Base-by-base conservation (phyloP, 768 basidiomycete species). In the Mycena metata region DNA sequence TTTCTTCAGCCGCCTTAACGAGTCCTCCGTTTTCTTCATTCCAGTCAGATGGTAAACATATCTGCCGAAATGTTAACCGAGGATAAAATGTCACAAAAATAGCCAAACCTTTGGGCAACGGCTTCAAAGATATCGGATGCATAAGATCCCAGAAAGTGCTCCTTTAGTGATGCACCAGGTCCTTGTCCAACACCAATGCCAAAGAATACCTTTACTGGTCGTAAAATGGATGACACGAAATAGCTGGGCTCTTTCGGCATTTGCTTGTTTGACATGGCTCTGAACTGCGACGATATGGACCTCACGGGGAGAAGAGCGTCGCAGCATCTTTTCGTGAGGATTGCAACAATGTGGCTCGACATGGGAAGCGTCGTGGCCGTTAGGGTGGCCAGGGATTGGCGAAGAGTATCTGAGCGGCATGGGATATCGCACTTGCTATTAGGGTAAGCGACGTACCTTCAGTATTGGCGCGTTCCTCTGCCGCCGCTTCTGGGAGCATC, bases 21-120 rank as follows among this genome's bases (percentile, higher is more conserved):
- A 92, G 75, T 96, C 96, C 70, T 98, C 96, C 10, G 95, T 95
- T 83, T 97, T 97, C 78, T 90, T 93, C 87, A 96, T 95, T 0
- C 89, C 88, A 12, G 89, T 84, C 24, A 99, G 83, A 75, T 94
- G 92, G 63, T 86, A 85, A 15, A 91, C 89, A 77, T 97, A 98
- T 74, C 95, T 95, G 64, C 33, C 15, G 15, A 52, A 30, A 66
- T 36, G 33, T 64, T 23, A 56, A 65, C 36, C 54, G 23, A 47
- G 5, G 30, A 30, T 30, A 41, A 30, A 56, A 42, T 43, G 66
- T 33, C 50, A 21, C 8, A 54, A 64, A 42, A 47, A 49, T 19
- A 51, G 39, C 62, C 77, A 64, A 71, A 91, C 90, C 88, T 88
- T 74, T 90, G 89, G 24, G 88, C 85, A 41, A 94, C 91, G 58